These are phyloP conservation scores for Candida arabinofermentans DNA, from an alignment of 805 yeast species.

Conservation along the genomic window DNA sequence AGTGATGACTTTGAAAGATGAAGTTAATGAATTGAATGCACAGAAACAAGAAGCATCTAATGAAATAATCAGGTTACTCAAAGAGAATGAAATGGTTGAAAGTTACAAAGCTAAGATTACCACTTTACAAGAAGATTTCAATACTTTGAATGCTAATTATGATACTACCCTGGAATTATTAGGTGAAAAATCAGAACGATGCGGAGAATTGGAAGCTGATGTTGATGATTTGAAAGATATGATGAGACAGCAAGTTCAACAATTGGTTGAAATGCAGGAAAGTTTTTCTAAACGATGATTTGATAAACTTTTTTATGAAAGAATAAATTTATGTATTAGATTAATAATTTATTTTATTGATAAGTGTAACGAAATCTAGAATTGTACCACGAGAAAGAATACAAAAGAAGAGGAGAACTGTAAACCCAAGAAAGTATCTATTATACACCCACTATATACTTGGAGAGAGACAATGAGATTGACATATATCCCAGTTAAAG, in stretches of 20 bases:
- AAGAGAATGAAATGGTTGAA: conserved; percentile 46
- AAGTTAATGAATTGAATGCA: conserved; percentile 44
- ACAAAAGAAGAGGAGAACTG: not conserved
- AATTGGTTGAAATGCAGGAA: conserved; percentile 65
- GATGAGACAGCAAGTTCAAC: conserved; percentile 80
- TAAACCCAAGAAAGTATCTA: not conserved
- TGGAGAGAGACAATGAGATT: no score
- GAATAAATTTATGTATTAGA: no score
- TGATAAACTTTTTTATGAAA: not conserved
- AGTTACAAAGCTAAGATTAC: conserved; percentile 26
- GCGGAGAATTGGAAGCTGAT: conserved; percentile 83
- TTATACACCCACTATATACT: not conserved
- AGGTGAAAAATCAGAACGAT: conserved; percentile 85
- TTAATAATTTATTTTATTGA: not conserved
- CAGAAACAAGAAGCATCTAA: conserved; percentile 67
- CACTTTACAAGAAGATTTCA: conserved; percentile 17
- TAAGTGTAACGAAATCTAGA: not conserved
- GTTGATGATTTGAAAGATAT: conserved; percentile 85
- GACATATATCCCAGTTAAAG: no score
- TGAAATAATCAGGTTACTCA: conserved; percentile 59
- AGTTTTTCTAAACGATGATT: conserved; percentile 5
- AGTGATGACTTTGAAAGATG: conserved; percentile 58
- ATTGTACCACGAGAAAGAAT: not conserved
- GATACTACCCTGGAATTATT: conserved; percentile 60
- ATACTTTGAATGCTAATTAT: conserved; percentile 18